Evolutionary conservation across 2,329 filamentous ascomycete genomes (phyloP), one percentile per base, ranked within the genome.

Genomic region (Myriosclerotinia duriaeana): DNA sequence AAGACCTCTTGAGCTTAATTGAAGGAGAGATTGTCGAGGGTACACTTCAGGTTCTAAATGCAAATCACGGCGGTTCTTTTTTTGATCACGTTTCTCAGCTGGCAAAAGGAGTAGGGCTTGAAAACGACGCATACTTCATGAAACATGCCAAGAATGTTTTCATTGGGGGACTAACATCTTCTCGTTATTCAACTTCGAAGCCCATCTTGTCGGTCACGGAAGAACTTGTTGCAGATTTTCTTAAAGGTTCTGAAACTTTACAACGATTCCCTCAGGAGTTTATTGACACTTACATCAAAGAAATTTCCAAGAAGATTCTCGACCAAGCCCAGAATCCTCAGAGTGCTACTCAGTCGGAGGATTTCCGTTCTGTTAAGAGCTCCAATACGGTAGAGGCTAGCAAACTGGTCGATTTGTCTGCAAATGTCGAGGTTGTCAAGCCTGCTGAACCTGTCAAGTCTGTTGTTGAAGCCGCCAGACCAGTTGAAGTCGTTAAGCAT

Each of bases 1-100:
- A 64, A 17, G 66, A 69, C 36, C 54, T 71, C 6, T 22, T 67
- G 15, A 60, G 66, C 36, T 46, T 68, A 5, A 40, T 55, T 38
- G 48, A 63, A 34, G 58, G n/a, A 14, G 58, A 46, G 3, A 48
- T 66, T 17, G 22, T 66, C 20, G 38, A 50, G n/a, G 34, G 52
- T n/a, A 66, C 65, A 12, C 59, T 66, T 14, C 30, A 48, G 15
- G 50, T 55, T 34, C 22, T 66, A 20, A 66, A 66, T 20, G 30
- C 20, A 34, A 26, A 48, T 3, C 44, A 62, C 14, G 56, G 50
- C 5, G 65, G 65, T n/a, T 64, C 65, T 42, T 67, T 67, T n/a
- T 26, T 53, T 50, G 60, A 65, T n/a, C 65, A 67, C 17, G 61
- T 64, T 38, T 44, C n/a, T 30, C 36, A 59, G n/a, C 22, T 67